phyloP scores from a whole-genome alignment of 495 filamentous ascomycete genomes.

The Chaetomidium leptoderma region DNA sequence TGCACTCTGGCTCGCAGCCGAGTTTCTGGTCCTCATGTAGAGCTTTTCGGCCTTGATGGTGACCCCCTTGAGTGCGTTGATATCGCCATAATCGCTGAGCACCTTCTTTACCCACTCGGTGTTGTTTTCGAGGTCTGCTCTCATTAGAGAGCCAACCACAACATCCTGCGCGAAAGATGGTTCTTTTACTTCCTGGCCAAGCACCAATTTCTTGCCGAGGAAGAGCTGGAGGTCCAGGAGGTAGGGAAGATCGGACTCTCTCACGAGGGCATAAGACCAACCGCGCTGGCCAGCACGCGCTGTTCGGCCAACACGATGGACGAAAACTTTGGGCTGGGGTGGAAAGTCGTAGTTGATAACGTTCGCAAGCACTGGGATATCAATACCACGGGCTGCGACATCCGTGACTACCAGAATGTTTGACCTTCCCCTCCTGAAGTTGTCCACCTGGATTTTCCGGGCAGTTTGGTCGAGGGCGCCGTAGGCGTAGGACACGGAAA shows the following conservation, averaged over 20 bases:
- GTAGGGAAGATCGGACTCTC: slow-evolving; percentile 81
- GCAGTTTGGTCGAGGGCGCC: slow-evolving; percentile 91
- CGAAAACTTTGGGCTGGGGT: slow-evolving; percentile 91
- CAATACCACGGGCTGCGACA: slow-evolving; percentile 93
- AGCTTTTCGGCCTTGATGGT: slow-evolving; percentile 87
- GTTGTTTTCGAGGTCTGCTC: slow-evolving; percentile 64
- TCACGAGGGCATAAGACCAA: slow-evolving; percentile 91
- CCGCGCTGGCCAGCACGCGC: slow-evolving; percentile 86
- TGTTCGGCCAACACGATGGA: slow-evolving; percentile 93
- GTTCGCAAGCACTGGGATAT: slow-evolving; percentile 93
- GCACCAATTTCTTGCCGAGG: slow-evolving; percentile 70
- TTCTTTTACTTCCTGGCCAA: slow-evolving; percentile 55
- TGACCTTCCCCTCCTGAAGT: slow-evolving; percentile 76
- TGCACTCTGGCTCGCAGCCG: slow-evolving; percentile 80
- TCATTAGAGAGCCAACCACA: slow-evolving; percentile 65
- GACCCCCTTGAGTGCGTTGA: slow-evolving; percentile 63
- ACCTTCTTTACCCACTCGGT: slow-evolving; percentile 77
- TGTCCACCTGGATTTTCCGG: slow-evolving; percentile 81
- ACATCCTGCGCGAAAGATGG: slow-evolving; percentile 76
- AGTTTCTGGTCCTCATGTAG: slow-evolving; percentile 82
- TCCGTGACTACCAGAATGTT: slow-evolving; percentile 97
- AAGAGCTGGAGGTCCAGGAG: slow-evolving; percentile 94
- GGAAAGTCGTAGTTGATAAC: slow-evolving; percentile 99
- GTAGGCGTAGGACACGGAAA: slow-evolving; percentile 86
- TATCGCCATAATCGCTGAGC: slow-evolving; percentile 67